These are phyloP conservation scores for Alternaria incomplexa DNA, from an alignment of 2,329 filamentous ascomycete species.

Conservation along the genomic window DNA sequence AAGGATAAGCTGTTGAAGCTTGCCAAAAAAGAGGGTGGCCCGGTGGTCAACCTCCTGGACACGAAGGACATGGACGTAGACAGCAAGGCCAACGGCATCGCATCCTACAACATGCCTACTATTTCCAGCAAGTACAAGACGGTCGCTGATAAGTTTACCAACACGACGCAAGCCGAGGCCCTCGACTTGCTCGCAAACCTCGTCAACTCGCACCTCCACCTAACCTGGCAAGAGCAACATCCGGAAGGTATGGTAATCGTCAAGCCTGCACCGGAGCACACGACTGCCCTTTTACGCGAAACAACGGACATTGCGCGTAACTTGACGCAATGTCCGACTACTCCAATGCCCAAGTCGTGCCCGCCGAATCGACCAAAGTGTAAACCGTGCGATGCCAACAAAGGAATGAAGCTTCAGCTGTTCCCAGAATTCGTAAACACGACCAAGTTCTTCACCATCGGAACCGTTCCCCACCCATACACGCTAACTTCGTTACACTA, in stretches of 20 bases:
- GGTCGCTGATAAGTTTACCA: conserved; percentile 67
- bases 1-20: conserved; percentile 64
- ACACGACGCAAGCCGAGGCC: conserved; percentile 62
- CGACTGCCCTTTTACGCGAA: conserved; percentile 72
- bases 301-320: conserved; percentile 75
- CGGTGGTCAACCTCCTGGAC: conserved; percentile 62
- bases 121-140: conserved; percentile 70
- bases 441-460: conserved; percentile 78
- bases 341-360: conserved; percentile 76
- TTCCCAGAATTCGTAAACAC: conserved; percentile 73
- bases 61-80: conserved; percentile 70
- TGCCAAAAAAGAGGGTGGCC: conserved; percentile 60
- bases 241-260: conserved; percentile 78
- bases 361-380: conserved; percentile 82
- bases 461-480: conserved; percentile 89
- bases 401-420: conserved; percentile 70
- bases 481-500: conserved; percentile 74
- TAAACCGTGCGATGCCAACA: conserved; percentile 69
- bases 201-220: conserved; percentile 84
- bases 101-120: conserved; percentile 73
- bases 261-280: conserved; percentile 78
- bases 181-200: conserved; percentile 72
- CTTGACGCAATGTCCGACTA: conserved; percentile 75
- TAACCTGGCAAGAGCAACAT: conserved; percentile 82
- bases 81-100: conserved; percentile 69